phyloP scores from a whole-genome alignment of 1,139 yeast species.

The Kodamaea sp. region DNA sequence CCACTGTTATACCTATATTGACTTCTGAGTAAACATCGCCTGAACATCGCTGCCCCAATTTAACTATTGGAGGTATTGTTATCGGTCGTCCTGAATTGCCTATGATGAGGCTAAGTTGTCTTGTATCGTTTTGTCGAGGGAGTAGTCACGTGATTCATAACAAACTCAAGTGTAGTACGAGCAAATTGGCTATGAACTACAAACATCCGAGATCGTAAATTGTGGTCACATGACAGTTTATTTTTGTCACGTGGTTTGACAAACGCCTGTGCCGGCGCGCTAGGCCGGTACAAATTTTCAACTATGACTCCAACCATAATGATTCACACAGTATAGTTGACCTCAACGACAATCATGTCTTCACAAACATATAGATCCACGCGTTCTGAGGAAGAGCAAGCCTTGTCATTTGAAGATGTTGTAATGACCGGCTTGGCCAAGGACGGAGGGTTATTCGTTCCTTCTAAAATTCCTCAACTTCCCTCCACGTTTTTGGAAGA shows the following conservation, averaged over 20 bases:
- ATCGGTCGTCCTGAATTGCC: background rate
- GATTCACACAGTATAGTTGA: no score
- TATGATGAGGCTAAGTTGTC: no score
- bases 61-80: background rate
- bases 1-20: conserved; percentile 10
- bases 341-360: no score
- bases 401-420: conserved; percentile 83
- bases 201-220: no score
- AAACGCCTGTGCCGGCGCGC: conserved; percentile 5
- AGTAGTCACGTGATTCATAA: no score
- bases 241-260: conserved; percentile 2
- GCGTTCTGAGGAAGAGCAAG: conserved; percentile 59
- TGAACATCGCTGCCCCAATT: conserved; percentile 9
- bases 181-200: no score
- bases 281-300: conserved; percentile 6
- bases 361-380: conserved; percentile 83
- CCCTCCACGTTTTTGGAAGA: conserved; percentile 57
- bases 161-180: no score
- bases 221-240: no score
- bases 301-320: no score
- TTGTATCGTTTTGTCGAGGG: no score
- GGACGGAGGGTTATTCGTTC: conserved; percentile 94
- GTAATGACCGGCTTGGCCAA: conserved; percentile 92
- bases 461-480: conserved; percentile 74
- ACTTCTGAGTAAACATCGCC: conserved; percentile 7